A percentile compares a stretch with the other conserved stretches of the same genome.
Conservation (phyloP, 192 early-diverging fungal species). For the Backusella australiensis region DNA sequence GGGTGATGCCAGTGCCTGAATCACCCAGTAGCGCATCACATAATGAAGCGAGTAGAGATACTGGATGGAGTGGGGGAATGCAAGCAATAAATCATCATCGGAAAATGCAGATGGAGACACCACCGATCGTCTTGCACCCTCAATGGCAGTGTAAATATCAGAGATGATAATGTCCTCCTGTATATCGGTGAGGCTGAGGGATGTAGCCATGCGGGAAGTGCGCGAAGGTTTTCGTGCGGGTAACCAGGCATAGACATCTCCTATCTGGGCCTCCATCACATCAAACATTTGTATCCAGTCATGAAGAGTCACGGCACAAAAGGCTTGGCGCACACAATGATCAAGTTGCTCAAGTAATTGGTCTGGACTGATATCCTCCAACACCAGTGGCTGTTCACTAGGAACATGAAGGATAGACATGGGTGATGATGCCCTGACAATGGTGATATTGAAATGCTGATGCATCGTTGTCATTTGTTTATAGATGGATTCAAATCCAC, state of each 20-base stretch:
- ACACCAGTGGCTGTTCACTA: neutral
- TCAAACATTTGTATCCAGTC: slow-evolving; percentile 49
- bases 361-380: slow-evolving; percentile 11
- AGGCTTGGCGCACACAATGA: slow-evolving; percentile 28
- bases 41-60: slow-evolving; percentile 62
- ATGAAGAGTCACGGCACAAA: slow-evolving; percentile 33
- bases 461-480: slow-evolving; percentile 11
- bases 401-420: neutral
- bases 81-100: slow-evolving; percentile 51
- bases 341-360: slow-evolving; percentile 33
- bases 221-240: slow-evolving; percentile 29
- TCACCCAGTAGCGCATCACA: slow-evolving; percentile 65
- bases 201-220: neutral
- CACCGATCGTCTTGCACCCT: slow-evolving; percentile 46
- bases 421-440: neutral
- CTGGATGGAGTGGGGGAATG: slow-evolving; percentile 65
- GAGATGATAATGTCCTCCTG: slow-evolving; percentile 58
- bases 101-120: slow-evolving; percentile 43
- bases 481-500: slow-evolving; percentile 18
- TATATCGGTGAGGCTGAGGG: neutral
- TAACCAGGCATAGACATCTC: slow-evolving; percentile 43
- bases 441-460: neutral
- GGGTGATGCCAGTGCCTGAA: slow-evolving; percentile 51
- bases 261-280: slow-evolving; percentile 44
- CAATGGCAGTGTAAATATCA: slow-evolving; percentile 61